Evolutionary conservation across 306 rosid species (phyloP).

Genomic region (Cyclanthera cordifolia): DNA sequence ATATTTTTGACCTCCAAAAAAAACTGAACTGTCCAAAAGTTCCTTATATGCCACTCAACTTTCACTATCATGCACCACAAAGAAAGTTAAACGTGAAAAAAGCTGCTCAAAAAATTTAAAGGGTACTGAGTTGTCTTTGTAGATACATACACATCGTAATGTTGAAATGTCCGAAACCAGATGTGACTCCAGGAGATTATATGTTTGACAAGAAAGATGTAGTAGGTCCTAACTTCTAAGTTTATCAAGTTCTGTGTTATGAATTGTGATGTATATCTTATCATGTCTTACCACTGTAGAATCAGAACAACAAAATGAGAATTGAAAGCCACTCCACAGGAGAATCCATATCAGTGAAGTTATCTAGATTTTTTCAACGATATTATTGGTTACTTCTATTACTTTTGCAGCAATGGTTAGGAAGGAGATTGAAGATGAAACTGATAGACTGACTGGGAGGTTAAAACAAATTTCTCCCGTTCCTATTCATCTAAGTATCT

Average conservation of each 20-base stretch:
- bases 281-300: not conserved
- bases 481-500: constrained; percentile 81
- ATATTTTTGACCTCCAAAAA: not conserved
- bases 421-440: constrained; percentile 80
- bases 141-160: not conserved
- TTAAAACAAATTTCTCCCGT: constrained; percentile 69
- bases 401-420: constrained; percentile 52
- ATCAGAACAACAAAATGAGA: not conserved
- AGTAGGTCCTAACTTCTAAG: not conserved
- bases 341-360: not conserved
- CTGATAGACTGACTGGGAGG: constrained; percentile 59
- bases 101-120: not conserved
- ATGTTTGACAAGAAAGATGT: not conserved
- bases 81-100: not conserved
- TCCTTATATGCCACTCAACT: not conserved
- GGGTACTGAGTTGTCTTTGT: not conserved
- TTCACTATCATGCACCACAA: not conserved
- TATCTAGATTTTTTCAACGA: not conserved
- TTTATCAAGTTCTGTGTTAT: not conserved
- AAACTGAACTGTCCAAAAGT: not conserved
- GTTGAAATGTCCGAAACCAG: not conserved
- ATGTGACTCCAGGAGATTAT: not conserved
- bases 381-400: constrained; percentile 5
- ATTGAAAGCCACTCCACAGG: not conserved
- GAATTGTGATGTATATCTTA: not conserved